Percentiles rank a stretch among this genome's conserved stretches.
These are phyloP conservation scores for Cyberlindnera meyerae DNA, from an alignment of 805 yeast genomes.

Conservation along the genomic window DNA sequence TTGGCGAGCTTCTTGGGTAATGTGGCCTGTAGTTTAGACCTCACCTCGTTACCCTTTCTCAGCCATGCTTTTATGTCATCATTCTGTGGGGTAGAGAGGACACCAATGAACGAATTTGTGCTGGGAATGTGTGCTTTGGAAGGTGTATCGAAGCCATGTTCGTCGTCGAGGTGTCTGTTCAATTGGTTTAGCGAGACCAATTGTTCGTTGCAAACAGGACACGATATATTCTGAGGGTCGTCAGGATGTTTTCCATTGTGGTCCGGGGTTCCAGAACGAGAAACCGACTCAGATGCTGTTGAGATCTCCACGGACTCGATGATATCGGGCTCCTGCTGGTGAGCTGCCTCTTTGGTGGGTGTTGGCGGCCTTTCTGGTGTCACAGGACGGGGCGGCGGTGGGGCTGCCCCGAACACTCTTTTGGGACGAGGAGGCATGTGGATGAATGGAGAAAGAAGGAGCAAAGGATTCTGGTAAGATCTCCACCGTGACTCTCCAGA, in stretches of 20 bases:
- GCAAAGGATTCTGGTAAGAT: too few relatives aligned
- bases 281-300: not conserved
- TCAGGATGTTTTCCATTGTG: too few relatives aligned
- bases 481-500: too few relatives aligned
- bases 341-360: too few relatives aligned
- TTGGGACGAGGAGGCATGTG: constrained; percentile 6
- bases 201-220: constrained; percentile 67
- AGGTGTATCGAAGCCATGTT: constrained; percentile 39
- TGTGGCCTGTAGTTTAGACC: constrained; percentile 32
- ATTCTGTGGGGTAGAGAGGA: constrained; percentile 14
- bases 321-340: constrained; percentile 13
- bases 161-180: constrained; percentile 69
- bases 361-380: not conserved
- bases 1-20: constrained; percentile 36
- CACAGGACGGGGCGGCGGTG: not conserved
- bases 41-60: constrained; percentile 35
- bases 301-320: constrained; percentile 12
- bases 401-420: constrained; percentile 3
- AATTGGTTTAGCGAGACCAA: constrained; percentile 52
- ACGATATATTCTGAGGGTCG: too few relatives aligned
- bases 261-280: not conserved
- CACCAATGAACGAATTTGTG: constrained; percentile 4
- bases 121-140: not conserved
- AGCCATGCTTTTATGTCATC: constrained; percentile 42
- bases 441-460: too few relatives aligned